Evolutionary conservation across 495 filamentous ascomycete species (phyloP), one percentile per base, ranked within the genome.

Genomic region (Cercophora samala): DNA sequence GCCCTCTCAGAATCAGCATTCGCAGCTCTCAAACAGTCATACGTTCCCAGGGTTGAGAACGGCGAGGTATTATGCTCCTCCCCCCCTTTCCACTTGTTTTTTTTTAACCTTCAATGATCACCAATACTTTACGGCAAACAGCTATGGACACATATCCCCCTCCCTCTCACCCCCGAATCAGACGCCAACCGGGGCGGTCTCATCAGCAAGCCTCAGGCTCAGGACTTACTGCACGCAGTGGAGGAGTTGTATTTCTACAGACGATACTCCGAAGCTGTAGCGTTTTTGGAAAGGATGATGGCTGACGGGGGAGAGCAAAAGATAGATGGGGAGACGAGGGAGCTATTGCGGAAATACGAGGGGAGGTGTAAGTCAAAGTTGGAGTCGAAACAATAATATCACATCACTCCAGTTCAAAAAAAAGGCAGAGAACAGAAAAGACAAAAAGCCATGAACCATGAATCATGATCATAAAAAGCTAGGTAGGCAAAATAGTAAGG

Each of bases 171-270:
- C 8, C 8, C 65, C 51, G 22, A 66, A 8, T 13, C 37, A 46
- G 37, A 46, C 37, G 37, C 37, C 53, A 56, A 56, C 53, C n/a
- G n/a, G 5, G 22, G 22, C 8, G 22, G n/a, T 18, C 53, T 23
- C 1, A 60, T 78, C 3, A 62, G 72, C 22, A 84, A 84, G 46
- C 76, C 79, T 17, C 75, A 79, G 2, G 76, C 75, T 1, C 82
- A 85, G 64, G 75, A 77, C 5, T 69, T 87, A 19, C 63, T 85
- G 13, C 83, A 87, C 70, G 82, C 84, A 0, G 83, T 83, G 2
- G 85, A 87, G 68, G 84, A 87, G 68, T 72, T 87, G 11, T 87
- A 86, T 52, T 86, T 85, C 71, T 82, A 80, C 52, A 70, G 76
- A 1, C 74, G 80, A 15, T 87, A 81, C 55, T 66, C 74, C 18